Conservation (phyloP, 2,329 filamentous ascomycete species). For the Penicillium sp. region DNA sequence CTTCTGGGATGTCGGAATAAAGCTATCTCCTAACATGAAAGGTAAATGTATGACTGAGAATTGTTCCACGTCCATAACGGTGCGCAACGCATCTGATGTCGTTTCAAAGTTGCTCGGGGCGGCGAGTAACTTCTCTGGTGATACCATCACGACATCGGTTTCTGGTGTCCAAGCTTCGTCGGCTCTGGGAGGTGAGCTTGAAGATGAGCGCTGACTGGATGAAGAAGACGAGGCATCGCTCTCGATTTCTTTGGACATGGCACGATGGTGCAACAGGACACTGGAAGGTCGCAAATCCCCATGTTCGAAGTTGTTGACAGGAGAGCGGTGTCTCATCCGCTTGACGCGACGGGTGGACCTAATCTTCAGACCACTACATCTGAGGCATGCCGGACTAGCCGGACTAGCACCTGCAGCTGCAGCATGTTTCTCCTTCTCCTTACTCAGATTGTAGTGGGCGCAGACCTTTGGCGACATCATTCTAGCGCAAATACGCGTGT, state of each 20-base stretch:
- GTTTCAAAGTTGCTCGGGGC: constrained; percentile 13
- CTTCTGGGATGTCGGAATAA: constrained; percentile 16
- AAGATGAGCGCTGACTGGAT: constrained; percentile 8
- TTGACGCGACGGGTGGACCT: constrained; percentile 17
- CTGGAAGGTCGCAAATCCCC: constrained; percentile 19
- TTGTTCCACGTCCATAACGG: constrained; percentile 18
- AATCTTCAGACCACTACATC: constrained; percentile 21
- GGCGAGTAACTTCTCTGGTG: constrained; percentile 20
- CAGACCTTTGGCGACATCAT: constrained; percentile 20
- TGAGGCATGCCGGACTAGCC: constrained; percentile 13
- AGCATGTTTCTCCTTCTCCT: constrained; percentile 24
- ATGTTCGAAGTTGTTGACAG: constrained; percentile 15
- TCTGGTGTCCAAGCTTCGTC: constrained; percentile 5
- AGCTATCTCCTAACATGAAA: constrained; percentile 21
- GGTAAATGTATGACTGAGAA: constrained; percentile 22
- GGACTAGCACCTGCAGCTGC: constrained; percentile 1
- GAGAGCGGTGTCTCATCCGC: constrained; percentile 17
- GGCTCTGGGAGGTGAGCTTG: constrained; percentile 1
- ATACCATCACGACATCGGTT: constrained; percentile 3
- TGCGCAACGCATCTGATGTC: constrained; percentile 18
- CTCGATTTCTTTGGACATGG: constrained; percentile 1
- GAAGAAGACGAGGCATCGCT: constrained; percentile 7
- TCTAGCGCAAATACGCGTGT: constrained; percentile 32
- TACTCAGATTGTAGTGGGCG: constrained; percentile 17
- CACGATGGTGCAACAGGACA: constrained; percentile 6